A percentile compares a stretch with the other conserved stretches of the same genome.
Evolutionary conservation across 768 basidiomycete genomes (phyloP).

Genomic region (Boletellus ananiceps): DNA sequence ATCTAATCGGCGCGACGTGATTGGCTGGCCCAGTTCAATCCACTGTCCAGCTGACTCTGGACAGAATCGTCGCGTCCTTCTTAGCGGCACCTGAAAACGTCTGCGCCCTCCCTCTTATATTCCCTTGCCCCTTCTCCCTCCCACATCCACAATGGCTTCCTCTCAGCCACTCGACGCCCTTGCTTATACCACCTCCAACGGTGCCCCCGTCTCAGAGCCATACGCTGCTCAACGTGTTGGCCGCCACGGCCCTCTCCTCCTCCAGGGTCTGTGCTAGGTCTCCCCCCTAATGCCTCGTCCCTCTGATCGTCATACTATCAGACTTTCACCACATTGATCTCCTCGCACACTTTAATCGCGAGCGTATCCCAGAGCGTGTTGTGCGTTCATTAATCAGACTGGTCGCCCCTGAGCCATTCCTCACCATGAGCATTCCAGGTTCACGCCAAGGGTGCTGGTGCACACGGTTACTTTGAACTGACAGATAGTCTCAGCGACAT

Average conservation of each 20-base stretch:
- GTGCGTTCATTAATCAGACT: conserved; percentile 38
- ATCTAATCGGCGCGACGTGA: neutral
- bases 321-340: conserved; percentile 89
- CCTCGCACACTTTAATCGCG: conserved; percentile 89
- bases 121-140: neutral
- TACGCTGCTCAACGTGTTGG: conserved; percentile 79
- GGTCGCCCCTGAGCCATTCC: neutral
- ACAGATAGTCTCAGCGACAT: conserved; percentile 83
- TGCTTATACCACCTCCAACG: conserved; percentile 82
- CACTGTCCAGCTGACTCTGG: neutral
- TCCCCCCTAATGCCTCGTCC: neutral
- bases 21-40: conserved; percentile 1
- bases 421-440: conserved; percentile 47
- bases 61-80: conserved; percentile 13
- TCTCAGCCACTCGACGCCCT: conserved; percentile 52
- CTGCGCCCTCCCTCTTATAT: conserved; percentile 10
- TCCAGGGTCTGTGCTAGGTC: conserved; percentile 60
- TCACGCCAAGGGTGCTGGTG: conserved; percentile 89
- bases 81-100: conserved; percentile 28
- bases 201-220: conserved; percentile 69
- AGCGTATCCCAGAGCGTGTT: conserved; percentile 94
- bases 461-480: conserved; percentile 89
- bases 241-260: conserved; percentile 71
- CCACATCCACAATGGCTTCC: conserved; percentile 52
- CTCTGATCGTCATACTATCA: conserved; percentile 27